Conservation (phyloP, 306 rosid genomes). For the Glycine latifolia region DNA sequence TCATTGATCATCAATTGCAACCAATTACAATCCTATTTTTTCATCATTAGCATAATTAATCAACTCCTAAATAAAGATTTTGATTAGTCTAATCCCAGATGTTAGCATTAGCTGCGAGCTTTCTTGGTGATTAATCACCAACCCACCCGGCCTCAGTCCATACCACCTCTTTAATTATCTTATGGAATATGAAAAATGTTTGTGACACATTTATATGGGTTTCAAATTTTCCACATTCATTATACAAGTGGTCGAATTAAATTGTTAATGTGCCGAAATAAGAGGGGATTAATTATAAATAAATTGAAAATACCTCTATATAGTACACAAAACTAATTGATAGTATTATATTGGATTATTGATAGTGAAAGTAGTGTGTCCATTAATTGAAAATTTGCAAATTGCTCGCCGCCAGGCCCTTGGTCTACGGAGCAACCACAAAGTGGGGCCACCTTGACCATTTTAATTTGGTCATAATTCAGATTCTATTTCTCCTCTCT, state of each 20-base stretch:
- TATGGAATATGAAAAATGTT: not conserved
- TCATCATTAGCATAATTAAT: constrained; percentile 3
- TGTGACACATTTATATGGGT: not conserved
- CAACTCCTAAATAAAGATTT: not conserved
- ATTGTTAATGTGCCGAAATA: not conserved
- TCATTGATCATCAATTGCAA: constrained; percentile 25
- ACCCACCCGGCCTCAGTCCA: constrained; percentile 26
- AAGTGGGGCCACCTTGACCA: constrained; percentile 41
- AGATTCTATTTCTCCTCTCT: not conserved
- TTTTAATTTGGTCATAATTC: too few relatives aligned
- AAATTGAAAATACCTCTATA: not conserved
- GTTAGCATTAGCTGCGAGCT: not conserved
- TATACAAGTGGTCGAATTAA: not conserved
- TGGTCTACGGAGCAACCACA: constrained; percentile 39
- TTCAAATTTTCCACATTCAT: not conserved
- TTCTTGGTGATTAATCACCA: constrained; percentile 39
- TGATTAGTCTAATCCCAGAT: not conserved
- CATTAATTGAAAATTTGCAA: not conserved
- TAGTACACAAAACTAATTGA: too few relatives aligned
- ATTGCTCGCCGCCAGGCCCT: constrained; percentile 55
- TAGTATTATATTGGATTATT: too few relatives aligned
- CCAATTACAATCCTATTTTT: constrained; percentile 24
- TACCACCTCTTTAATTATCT: constrained; percentile 13
- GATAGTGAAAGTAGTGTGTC: too few relatives aligned
- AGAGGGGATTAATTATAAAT: not conserved